phyloP scores from a whole-genome alignment of 768 basidiomycete genomes.

The Hemileccinum rubropunctum region DNA sequence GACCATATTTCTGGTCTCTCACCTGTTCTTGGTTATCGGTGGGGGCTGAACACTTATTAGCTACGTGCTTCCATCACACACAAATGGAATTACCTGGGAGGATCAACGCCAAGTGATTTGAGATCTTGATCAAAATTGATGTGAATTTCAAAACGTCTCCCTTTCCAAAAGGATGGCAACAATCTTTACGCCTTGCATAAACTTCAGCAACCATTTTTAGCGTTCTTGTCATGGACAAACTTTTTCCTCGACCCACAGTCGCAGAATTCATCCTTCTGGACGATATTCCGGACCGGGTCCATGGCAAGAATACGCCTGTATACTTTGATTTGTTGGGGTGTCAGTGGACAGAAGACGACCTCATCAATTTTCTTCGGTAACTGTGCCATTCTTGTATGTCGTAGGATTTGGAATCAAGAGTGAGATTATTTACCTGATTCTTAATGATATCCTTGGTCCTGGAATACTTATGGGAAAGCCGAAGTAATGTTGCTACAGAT shows the following conservation, averaged over 20 bases:
- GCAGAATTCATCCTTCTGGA: slow-evolving; percentile 70
- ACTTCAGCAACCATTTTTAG: slow-evolving; percentile 1
- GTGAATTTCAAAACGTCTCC: slow-evolving; percentile 72
- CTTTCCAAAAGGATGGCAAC: slow-evolving; percentile 45
- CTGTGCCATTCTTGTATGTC: slow-evolving; percentile 34
- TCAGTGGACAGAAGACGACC: slow-evolving; percentile 92
- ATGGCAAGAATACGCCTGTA: slow-evolving; percentile 72
- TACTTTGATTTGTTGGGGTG: slow-evolving; percentile 60
- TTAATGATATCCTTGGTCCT: slow-evolving; percentile 78
- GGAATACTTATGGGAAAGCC: background rate
- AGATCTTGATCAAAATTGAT: slow-evolving; percentile 79
- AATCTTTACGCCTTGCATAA: slow-evolving; percentile 54
- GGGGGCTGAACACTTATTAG: slow-evolving; percentile 45
- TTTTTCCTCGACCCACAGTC: slow-evolving; percentile 59
- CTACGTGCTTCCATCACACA: background rate
- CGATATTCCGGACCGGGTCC: slow-evolving; percentile 64
- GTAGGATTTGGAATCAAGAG: background rate
- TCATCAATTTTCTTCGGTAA: slow-evolving; percentile 87
- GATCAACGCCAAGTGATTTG: slow-evolving; percentile 86
- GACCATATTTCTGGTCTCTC: background rate
- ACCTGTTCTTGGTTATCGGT: slow-evolving; percentile 72
- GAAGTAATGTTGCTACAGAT: background rate
- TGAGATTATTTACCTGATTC: slow-evolving; percentile 46
- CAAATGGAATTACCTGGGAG: slow-evolving; percentile 58
- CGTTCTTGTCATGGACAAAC: slow-evolving; percentile 37